phyloP scores from a whole-genome alignment of 2,329 filamentous ascomycete genomes.

The Rhinocladiella similis region DNA sequence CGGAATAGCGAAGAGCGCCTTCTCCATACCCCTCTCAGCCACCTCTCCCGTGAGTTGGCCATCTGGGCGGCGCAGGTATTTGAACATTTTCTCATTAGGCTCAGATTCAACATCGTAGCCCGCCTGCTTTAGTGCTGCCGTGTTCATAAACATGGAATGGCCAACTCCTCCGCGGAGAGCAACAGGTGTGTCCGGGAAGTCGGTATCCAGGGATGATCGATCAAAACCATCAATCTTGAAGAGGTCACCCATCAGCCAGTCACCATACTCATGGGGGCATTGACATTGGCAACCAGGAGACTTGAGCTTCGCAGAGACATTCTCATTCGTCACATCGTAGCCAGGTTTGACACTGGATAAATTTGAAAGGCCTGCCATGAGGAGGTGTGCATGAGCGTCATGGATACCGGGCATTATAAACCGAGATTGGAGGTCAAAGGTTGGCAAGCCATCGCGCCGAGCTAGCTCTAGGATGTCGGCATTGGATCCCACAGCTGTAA shows the following conservation, averaged over 20 bases:
- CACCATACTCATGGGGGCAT: conserved; percentile 17
- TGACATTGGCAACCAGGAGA: conserved; percentile 8
- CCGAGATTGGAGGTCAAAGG: neutral
- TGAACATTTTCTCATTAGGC: conserved; percentile 17
- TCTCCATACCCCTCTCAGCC: conserved; percentile 30
- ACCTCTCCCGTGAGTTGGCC: conserved; percentile 35
- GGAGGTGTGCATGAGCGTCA: conserved; percentile 14
- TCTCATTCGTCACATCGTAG: conserved; percentile 4
- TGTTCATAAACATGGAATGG: conserved; percentile 34
- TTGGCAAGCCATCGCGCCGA: conserved; percentile 2
- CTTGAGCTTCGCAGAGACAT: conserved; percentile 10
- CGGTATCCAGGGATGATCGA: conserved; percentile 29
- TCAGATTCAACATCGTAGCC: conserved; percentile 30
- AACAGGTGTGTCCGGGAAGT: conserved; percentile 35
- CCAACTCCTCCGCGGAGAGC: conserved; percentile 33
- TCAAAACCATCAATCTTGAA: conserved; percentile 28
- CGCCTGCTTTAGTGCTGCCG: conserved; percentile 29
- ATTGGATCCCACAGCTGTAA: conserved; percentile 8
- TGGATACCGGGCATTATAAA: conserved; percentile 19
- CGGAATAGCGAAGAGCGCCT: conserved; percentile 28
- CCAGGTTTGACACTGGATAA: conserved; percentile 2
- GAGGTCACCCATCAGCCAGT: conserved; percentile 31
- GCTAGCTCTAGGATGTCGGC: conserved; percentile 9
- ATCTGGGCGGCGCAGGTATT: conserved; percentile 30
- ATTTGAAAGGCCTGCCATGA: conserved; percentile 2